Percentiles rank a stretch among this genome's conserved stretches.
Evolutionary conservation across 257 asterid genomes (phyloP).

Genomic region (Solanum medicagineum): DNA sequence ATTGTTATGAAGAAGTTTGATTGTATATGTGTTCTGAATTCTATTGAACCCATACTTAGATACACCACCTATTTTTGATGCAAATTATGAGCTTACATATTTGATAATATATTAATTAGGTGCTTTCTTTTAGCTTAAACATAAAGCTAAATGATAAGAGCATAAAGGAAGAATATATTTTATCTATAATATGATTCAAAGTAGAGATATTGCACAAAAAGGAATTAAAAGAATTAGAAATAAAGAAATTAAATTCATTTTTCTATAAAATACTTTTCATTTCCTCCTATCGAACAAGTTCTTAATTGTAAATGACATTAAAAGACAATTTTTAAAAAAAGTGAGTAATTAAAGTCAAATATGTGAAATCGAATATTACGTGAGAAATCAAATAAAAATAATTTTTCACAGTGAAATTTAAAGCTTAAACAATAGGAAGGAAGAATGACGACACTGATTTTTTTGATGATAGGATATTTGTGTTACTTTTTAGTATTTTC

Average conservation of each 20-base stretch:
- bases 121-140: background rate
- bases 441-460: too few species aligned
- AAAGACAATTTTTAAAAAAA: background rate
- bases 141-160: background rate
- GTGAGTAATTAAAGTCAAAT: background rate
- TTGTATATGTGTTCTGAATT: background rate
- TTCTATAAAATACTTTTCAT: background rate
- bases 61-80: background rate
- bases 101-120: background rate
- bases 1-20: background rate
- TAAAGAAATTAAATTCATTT: background rate
- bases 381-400: background rate
- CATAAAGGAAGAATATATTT: too few species aligned
- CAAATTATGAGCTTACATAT: background rate
- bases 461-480: too few species aligned
- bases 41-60: background rate
- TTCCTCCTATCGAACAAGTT: too few species aligned
- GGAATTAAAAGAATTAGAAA: background rate
- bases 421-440: background rate
- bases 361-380: background rate
- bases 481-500: too few species aligned
- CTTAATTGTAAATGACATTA: too few species aligned
- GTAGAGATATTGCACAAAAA: background rate
- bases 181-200: background rate
- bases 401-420: background rate